Conservation (phyloP, 345 rosid genomes). For the Carallia pectinifolia region DNA sequence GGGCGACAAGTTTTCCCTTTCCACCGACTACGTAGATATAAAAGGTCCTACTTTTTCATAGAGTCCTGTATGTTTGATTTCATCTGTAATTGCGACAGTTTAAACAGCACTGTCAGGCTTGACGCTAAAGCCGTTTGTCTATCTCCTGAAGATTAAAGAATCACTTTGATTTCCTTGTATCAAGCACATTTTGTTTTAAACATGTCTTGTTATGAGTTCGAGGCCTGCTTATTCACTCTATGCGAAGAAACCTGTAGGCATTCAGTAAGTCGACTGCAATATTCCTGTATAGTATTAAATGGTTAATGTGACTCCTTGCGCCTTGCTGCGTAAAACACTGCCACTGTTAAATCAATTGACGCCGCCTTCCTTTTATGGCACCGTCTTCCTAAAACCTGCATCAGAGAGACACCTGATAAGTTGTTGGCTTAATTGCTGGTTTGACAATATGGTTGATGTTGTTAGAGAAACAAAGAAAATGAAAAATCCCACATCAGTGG, state of each 20-base stretch:
- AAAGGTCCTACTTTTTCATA: background rate
- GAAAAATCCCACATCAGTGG: too few species aligned
- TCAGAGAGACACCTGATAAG: conserved; percentile 18
- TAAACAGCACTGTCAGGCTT: too few species aligned
- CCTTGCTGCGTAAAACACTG: background rate
- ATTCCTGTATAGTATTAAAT: background rate
- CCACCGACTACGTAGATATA: background rate
- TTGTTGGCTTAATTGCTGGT: conserved; percentile 9
- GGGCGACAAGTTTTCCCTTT: conserved; percentile 7
- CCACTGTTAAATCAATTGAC: background rate
- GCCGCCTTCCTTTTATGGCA: conserved; percentile 9
- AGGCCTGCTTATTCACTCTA: too few species aligned
- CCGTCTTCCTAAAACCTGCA: conserved; percentile 5
- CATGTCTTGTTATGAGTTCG: too few species aligned
- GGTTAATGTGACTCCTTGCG: background rate
- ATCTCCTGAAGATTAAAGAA: background rate
- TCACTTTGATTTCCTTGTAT: background rate
- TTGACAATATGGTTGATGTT: conserved; percentile 3
- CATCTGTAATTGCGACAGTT: background rate
- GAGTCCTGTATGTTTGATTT: background rate
- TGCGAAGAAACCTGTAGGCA: too few species aligned
- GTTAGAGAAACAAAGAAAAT: too few species aligned
- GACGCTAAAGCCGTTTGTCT: too few species aligned
- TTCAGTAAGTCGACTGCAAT: background rate
- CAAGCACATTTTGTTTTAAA: background rate